These are phyloP conservation scores for Candida insectorum DNA, from an alignment of 805 yeast genomes.

Conservation along the genomic window DNA sequence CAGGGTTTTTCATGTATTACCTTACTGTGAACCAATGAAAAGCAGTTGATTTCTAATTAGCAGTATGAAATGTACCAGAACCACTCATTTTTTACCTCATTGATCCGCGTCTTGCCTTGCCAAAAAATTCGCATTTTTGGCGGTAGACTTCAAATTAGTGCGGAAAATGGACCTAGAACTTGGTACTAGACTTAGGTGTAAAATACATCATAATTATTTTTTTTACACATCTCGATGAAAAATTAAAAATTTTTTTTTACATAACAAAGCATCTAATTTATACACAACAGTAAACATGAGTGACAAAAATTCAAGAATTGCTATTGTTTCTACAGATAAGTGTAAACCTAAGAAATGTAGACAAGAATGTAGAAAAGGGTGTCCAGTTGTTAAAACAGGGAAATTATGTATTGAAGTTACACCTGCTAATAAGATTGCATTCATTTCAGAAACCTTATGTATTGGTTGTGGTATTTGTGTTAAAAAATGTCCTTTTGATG, in stretches of 20 bases:
- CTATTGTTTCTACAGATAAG: constrained; percentile 89
- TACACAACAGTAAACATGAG: constrained; percentile 22
- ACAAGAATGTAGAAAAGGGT: constrained; percentile 94
- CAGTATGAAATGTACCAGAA: too few relatives aligned
- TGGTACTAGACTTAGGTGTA: too few relatives aligned
- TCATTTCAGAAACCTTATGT: constrained; percentile 89
- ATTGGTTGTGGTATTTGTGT: constrained; percentile 99
- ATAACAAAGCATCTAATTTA: constrained; percentile 6
- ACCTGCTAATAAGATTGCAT: constrained; percentile 88
- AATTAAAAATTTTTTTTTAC: constrained; percentile 13
- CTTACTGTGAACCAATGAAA: too few relatives aligned
- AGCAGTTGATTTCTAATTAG: too few relatives aligned
- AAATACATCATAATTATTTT: too few relatives aligned
- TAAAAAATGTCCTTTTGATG: constrained; percentile 97
- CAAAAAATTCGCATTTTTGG: too few relatives aligned
- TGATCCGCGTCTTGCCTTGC: too few relatives aligned
- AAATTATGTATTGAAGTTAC: constrained; percentile 95
- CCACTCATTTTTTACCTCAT: too few relatives aligned
- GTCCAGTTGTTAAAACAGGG: constrained; percentile 98
- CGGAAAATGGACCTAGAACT: too few relatives aligned
- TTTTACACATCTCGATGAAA: background rate
- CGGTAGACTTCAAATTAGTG: too few relatives aligned
- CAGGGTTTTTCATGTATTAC: too few relatives aligned
- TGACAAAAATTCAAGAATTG: constrained; percentile 73
- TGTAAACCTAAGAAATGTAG: constrained; percentile 98